Base-by-base conservation (phyloP, 2,329 filamentous ascomycete species). In the Monilinia aucupariae region DNA sequence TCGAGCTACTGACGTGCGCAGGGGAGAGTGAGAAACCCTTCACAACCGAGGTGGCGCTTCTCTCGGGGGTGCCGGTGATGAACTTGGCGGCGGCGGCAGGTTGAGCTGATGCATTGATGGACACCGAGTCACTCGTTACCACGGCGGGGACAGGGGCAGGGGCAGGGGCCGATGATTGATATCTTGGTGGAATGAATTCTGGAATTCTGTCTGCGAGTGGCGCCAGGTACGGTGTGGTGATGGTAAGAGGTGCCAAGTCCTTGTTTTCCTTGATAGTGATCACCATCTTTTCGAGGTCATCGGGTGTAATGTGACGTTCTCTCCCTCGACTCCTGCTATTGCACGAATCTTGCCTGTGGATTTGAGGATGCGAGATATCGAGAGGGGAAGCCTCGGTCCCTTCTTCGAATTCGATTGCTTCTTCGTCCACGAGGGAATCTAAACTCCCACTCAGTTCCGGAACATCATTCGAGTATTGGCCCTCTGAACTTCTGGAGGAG, bases 251-350 rank as follows among this genome's bases (percentile, higher is more conserved):
- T 71, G 84, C 80, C 27, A 93, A 80, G 52, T 82, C 82, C 75
- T 86, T 86, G 76, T 90, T 91, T 76, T 94, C 89, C 76, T 96
- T 90, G 74, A 97, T 97, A 47, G 88, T 91, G 63, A 90, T 85
- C 49, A 97, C 91, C 84, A 97, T 96, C 79, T 96, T 96, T 76
- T 96, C 91, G 37, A 97, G 82, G 71, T 94, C 90, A 72, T 91
- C 84, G 8, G 93, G 91, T n/a, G 92, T 96, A 69, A 97, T 93
- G 77, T 96, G 92, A 72, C 90, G 89, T 74, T 94, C 90, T 62
- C 81, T 85, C 68, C 87, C 87, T 67, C 89, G 85, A 73, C 87
- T 90, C 65, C 89, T 83, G 75, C 84, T 87, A 37, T 83, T 84
- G 71, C 81, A 86, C 13, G 88, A 92, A 74, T 92, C 89, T 71